Evolutionary conservation across 202 grass and related monocot species (phyloP), one percentile per base, ranked within the genome.

Genomic region (Setaria italica): DNA sequence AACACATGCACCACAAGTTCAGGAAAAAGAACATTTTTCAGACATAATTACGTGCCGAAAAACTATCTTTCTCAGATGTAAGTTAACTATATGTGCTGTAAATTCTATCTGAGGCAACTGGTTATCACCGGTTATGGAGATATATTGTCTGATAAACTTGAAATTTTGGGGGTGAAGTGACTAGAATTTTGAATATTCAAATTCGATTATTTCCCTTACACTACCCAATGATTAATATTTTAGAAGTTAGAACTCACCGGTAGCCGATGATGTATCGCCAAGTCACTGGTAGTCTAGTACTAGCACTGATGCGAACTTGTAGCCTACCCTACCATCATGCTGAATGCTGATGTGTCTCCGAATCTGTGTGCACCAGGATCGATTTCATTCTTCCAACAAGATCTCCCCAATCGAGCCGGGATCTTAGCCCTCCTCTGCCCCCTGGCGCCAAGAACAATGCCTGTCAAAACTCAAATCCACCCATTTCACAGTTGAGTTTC

Each of bases 351-450:
- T 63, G 60, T 63, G 25, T 63, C 60, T 33, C 60, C 60, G 60
- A 64, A 64, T 34, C 30, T 16, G 62, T 59, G 56, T 15, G 62
- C 62, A 34, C 62, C 62, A 16, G 5, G 62, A 64, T 34, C 30
- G 12, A 64, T 16, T 64, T 2, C 62, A 64, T 64, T 64, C 30
- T 34, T 7, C 2, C 6, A 64, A 64, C 62, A 64, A 64, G 30
- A 15, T 64, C 30, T 64, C 29, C 62, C 62, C 62, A 64, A 68
- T 83, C 80, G 86, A 83, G 86, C 86, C 85, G 76, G 85, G 80
- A 85, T 89, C 82, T 85, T 20, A 81, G 87, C 77, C 5, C 5
- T 21, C 19, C 47, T 66, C 16, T 86, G 69, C 57, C 56, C 65
- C 33, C 19, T 66, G 74, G 74, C 86, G 57, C 86, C 60, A 64